These are phyloP conservation scores for Aspergillus campestris DNA, from an alignment of 495 filamentous ascomycete genomes.

Conservation along the genomic window DNA sequence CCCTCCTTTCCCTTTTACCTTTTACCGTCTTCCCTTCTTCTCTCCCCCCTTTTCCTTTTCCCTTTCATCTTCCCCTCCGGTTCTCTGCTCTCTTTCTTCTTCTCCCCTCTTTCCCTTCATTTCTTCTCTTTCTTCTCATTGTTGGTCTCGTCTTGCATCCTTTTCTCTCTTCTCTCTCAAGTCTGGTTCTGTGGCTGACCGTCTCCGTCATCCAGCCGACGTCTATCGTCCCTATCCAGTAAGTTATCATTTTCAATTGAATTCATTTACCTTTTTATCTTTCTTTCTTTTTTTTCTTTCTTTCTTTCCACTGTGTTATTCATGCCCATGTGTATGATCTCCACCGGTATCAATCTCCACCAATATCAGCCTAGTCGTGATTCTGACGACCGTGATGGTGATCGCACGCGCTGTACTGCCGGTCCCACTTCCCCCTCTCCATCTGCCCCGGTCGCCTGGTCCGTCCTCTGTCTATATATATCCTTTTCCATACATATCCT, in stretches of 20 bases:
- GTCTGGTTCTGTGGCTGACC: conserved; percentile 14
- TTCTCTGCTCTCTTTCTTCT: conserved; percentile 17
- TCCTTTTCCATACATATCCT: too few species aligned
- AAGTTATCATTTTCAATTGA: conserved; percentile 24
- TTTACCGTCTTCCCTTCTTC: conserved; percentile 13
- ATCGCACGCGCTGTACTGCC: too few species aligned
- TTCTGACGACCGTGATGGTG: too few species aligned
- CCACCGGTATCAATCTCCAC: too few species aligned
- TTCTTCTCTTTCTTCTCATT: conserved; percentile 14
- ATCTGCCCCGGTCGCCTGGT: too few species aligned
- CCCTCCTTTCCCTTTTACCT: conserved; percentile 15
- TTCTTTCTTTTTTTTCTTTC: conserved; percentile 3
- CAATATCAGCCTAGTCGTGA: too few species aligned
- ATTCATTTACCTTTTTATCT: neutral
- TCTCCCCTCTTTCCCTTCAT: conserved; percentile 15
- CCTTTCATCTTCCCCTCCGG: conserved; percentile 5
- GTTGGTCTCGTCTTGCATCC: neutral
- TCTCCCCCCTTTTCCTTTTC: conserved; percentile 1
- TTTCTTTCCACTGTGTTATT: too few species aligned
- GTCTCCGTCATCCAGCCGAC: conserved; percentile 32
- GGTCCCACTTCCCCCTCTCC: too few species aligned
- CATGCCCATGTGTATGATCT: too few species aligned
- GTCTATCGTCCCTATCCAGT: conserved; percentile 49
- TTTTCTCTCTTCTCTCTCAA: conserved; percentile 6
- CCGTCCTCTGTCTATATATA: too few species aligned